These are phyloP conservation scores for Hondaea fermentalgiana DNA, from an alignment of 108 stramenopile species.

Conservation along the genomic window DNA sequence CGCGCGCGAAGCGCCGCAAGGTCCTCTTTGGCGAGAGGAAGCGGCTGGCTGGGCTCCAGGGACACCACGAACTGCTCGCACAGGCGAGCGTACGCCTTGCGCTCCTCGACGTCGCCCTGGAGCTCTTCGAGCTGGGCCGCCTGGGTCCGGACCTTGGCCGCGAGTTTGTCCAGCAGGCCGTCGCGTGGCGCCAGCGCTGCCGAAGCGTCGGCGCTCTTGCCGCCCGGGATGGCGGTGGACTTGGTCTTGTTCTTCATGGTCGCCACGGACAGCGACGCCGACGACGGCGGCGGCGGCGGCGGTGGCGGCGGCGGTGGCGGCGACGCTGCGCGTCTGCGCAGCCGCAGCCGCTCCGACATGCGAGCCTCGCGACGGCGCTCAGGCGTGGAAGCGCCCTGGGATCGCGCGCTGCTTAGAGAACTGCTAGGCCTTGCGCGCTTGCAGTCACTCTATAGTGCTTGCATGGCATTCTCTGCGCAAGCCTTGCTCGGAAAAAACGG, in stretches of 20 bases:
- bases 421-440: no score
- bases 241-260: no score
- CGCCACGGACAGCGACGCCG: no score
- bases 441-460: no score
- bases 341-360: neutral
- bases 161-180: neutral
- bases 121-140: neutral
- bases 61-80: conserved; percentile 13
- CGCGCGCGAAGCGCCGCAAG: neutral
- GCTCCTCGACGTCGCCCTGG: neutral
- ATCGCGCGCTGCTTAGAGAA: no score
- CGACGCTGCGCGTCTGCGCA: neutral
- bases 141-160: neutral
- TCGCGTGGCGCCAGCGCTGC: neutral
- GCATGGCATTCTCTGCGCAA: no score
- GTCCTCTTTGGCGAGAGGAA: neutral
- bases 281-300: neutral
- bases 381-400: no score
- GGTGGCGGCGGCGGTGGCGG: neutral
- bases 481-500: no score
- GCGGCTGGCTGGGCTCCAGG: neutral
- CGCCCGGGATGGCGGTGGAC: no score
- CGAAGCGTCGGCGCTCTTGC: no score
- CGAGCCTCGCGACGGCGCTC: neutral
- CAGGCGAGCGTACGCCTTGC: neutral